Percentiles rank a stretch among this genome's conserved stretches.
Conservation (phyloP, 2,329 filamentous ascomycete genomes). For the Beauveria australis region DNA sequence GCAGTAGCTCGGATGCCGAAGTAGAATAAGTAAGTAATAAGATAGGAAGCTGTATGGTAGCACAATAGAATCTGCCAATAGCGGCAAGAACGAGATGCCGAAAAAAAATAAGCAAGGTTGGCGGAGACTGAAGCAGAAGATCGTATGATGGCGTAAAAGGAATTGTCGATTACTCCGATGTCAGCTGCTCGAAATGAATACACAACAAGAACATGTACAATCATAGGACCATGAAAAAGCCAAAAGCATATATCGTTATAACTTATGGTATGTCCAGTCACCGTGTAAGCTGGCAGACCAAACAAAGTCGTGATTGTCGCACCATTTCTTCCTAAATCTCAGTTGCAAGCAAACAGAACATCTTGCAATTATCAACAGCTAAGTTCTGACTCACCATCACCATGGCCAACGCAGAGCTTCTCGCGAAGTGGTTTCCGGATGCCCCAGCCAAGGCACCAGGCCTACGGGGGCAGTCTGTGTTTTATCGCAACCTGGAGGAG, state of each 20-base stretch:
- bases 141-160: not conserved
- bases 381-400: not conserved
- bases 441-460: not conserved
- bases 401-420: not conserved
- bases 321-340: not conserved
- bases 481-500: conserved; percentile 5
- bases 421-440: not conserved
- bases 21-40: not conserved
- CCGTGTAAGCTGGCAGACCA: not conserved
- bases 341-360: not conserved
- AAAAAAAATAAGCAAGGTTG: not conserved
- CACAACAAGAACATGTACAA: not conserved
- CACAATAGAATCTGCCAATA: not conserved
- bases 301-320: not conserved
- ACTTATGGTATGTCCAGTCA: not conserved
- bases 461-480: conserved; percentile 3
- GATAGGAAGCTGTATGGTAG: not conserved
- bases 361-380: not conserved
- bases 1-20: not conserved
- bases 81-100: not conserved
- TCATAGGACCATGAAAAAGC: not conserved
- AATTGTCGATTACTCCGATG: not conserved
- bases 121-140: not conserved
- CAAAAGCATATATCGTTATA: not conserved
- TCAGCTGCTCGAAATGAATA: not conserved